Conservation (phyloP, 768 basidiomycete genomes). For the Daedaleopsis sinensis region DNA sequence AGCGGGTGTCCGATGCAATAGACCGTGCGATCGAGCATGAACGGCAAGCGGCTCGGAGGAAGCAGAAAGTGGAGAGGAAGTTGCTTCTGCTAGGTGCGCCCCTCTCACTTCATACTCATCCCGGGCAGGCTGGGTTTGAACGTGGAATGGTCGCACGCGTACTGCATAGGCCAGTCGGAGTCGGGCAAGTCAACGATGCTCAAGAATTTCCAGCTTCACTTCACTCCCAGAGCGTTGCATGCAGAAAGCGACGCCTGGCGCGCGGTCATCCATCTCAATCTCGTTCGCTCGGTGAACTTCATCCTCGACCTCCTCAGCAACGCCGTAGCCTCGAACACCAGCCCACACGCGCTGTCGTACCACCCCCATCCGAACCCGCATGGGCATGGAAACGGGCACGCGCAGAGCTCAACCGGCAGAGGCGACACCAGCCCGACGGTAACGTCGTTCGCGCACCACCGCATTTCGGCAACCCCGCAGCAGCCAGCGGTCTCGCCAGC, state of each 20-base stretch:
- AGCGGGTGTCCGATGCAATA: slow-evolving; percentile 54
- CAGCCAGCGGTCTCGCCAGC: no score
- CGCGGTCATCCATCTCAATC: slow-evolving; percentile 68
- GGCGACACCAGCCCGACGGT: slow-evolving; percentile 7
- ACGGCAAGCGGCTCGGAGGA: slow-evolving; percentile 41
- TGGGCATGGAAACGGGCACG: background rate
- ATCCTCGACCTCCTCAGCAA: slow-evolving; percentile 43
- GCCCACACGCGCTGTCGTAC: background rate
- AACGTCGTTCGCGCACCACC: slow-evolving; percentile 11
- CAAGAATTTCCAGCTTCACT: slow-evolving; percentile 67
- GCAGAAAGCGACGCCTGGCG: slow-evolving; percentile 63
- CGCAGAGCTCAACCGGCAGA: background rate
- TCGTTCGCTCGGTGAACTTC: slow-evolving; percentile 55
- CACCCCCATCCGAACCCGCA: background rate
- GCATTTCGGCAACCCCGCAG: slow-evolving; percentile 15
- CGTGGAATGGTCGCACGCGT: no score
- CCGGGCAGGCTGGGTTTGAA: no score
- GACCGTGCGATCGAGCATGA: slow-evolving; percentile 54
- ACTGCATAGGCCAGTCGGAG: slow-evolving; percentile 58
- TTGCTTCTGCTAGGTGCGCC: slow-evolving; percentile 59
- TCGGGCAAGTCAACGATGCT: slow-evolving; percentile 70
- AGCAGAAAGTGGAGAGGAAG: slow-evolving; percentile 44
- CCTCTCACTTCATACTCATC: background rate
- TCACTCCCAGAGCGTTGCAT: slow-evolving; percentile 59
- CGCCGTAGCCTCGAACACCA: background rate